Conservation (phyloP, 495 filamentous ascomycete species). For the Daldinia vernicosa region DNA sequence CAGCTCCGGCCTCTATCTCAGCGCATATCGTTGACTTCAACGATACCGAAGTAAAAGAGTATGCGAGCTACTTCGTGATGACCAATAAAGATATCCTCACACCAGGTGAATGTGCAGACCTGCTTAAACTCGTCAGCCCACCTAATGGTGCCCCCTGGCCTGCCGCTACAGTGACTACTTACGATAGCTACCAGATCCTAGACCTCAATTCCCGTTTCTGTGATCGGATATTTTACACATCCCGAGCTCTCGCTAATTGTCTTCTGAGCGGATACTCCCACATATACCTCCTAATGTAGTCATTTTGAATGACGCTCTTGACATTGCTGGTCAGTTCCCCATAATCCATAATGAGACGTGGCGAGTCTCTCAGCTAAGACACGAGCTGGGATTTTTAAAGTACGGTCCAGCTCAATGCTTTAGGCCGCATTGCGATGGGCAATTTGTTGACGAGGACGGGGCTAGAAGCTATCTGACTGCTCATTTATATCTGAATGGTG, state of each 20-base stretch:
- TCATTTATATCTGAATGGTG: slow-evolving; percentile 79
- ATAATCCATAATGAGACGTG: slow-evolving; percentile 54
- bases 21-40: background rate
- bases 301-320: slow-evolving; percentile 20
- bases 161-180: background rate
- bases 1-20: background rate
- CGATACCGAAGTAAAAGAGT: background rate
- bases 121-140: background rate
- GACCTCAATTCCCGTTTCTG: background rate
- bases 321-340: slow-evolving; percentile 22
- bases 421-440: slow-evolving; percentile 74
- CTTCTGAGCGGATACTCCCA: slow-evolving; percentile 20
- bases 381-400: slow-evolving; percentile 79
- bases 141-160: background rate
- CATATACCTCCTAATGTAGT: slow-evolving; percentile 19
- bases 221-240: background rate
- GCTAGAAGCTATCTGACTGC: slow-evolving; percentile 75
- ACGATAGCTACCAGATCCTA: background rate
- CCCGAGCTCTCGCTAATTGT: slow-evolving; percentile 5
- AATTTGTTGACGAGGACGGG: slow-evolving; percentile 68
- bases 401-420: slow-evolving; percentile 83
- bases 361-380: slow-evolving; percentile 69
- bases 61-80: background rate
- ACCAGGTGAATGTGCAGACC: background rate
- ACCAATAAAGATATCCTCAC: background rate